A percentile compares a stretch with the other conserved stretches of the same genome.
Conservation (phyloP, 2,329 filamentous ascomycete species). For the Cytospora piceicola region DNA sequence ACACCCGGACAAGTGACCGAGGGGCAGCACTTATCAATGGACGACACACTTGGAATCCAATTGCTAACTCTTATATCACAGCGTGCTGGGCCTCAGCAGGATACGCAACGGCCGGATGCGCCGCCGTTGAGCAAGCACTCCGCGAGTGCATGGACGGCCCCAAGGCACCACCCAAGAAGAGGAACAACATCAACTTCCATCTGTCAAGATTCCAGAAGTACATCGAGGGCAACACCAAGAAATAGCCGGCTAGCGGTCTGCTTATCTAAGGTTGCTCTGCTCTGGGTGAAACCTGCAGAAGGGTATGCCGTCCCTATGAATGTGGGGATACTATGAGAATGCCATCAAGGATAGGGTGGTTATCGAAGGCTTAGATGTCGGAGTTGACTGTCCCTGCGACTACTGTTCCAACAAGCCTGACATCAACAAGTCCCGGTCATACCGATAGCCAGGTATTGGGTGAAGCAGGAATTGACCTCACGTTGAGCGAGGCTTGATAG, state of each 20-base stretch:
- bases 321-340: background rate
- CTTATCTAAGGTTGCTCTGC: background rate
- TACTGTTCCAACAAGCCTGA: background rate
- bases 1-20: conserved; percentile 1
- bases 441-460: background rate
- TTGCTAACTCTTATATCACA: conserved; percentile 41
- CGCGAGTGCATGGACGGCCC: conserved; percentile 80
- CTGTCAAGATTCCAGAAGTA: conserved; percentile 75
- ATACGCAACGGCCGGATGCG: conserved; percentile 64
- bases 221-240: conserved; percentile 64
- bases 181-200: conserved; percentile 92
- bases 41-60: background rate
- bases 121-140: conserved; percentile 62
- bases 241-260: conserved; percentile 15
- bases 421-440: background rate
- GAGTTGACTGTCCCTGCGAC: background rate
- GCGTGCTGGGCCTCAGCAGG: conserved; percentile 85
- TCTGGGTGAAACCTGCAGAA: background rate
- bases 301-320: background rate
- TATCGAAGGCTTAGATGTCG: background rate
- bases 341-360: background rate
- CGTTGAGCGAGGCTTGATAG: background rate
- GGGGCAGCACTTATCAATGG: background rate
- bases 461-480: background rate
- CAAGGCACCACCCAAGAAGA: conserved; percentile 50